Evolutionary conservation across 2,329 filamentous ascomycete species (phyloP).

Genomic region (Teratosphaeria epicoccoides): DNA sequence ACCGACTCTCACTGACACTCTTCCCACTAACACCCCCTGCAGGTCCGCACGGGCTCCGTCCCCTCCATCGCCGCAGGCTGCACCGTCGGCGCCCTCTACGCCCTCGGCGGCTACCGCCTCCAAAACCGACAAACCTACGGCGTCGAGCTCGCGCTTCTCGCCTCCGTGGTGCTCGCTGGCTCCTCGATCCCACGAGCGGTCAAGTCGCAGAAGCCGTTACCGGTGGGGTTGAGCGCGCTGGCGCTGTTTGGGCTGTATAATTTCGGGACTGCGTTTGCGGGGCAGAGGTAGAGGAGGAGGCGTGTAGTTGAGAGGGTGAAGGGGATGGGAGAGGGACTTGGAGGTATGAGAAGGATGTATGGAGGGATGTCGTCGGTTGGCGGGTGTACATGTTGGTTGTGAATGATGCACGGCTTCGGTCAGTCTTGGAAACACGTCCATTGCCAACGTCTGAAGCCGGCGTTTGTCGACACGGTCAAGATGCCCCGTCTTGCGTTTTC

Average conservation of each 20-base stretch:
- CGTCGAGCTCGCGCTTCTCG: conserved; percentile 77
- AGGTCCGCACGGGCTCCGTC: conserved; percentile 65
- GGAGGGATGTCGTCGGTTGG: not conserved
- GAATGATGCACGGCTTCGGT: not conserved
- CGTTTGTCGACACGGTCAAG: conserved; percentile 5
- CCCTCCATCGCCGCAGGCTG: conserved; percentile 79
- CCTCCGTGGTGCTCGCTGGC: conserved; percentile 73
- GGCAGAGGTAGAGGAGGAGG: conserved; percentile 4
- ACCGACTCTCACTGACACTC: too few relatives aligned
- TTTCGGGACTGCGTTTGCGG: conserved; percentile 60
- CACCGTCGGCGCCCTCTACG: conserved; percentile 69
- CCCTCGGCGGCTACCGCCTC: conserved; percentile 70
- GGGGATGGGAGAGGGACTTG: not conserved
- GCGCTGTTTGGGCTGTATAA: conserved; percentile 68
- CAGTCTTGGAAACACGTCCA: conserved; percentile 2
- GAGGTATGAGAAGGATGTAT: not conserved
- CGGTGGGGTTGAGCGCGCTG: conserved; percentile 65
- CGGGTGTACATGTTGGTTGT: not conserved
- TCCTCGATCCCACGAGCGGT: conserved; percentile 80
- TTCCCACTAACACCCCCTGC: not conserved
- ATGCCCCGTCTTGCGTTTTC: conserved; percentile 5
- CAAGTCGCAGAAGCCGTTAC: conserved; percentile 72
- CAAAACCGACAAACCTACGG: conserved; percentile 67
- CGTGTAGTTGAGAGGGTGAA: not conserved
- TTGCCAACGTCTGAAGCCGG: conserved; percentile 7